Evolutionary conservation across 2,329 filamentous ascomycete species (phyloP).

Genomic region (Colletotrichum sp.): DNA sequence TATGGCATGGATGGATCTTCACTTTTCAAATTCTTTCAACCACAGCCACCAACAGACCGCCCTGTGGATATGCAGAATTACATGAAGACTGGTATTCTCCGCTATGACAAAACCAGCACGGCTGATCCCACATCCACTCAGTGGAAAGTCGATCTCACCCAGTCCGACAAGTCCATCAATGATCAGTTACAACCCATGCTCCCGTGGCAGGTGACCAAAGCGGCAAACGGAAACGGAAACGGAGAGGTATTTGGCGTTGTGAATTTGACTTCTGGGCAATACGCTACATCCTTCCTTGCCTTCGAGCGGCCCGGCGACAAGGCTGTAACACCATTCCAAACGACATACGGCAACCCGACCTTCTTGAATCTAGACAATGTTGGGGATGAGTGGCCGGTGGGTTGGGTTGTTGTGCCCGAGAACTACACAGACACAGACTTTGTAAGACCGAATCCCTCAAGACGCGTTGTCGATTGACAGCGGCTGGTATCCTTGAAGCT

Average conservation of each 20-base stretch:
- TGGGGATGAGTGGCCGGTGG: background rate
- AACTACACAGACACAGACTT: background rate
- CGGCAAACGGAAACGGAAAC: no score
- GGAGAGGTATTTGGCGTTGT: no score
- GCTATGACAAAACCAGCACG: background rate
- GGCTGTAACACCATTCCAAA: background rate
- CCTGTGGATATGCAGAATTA: no score
- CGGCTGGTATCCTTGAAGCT: no score
- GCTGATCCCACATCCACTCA: background rate
- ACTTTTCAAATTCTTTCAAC: no score
- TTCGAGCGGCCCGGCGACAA: no score
- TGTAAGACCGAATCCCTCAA: no score
- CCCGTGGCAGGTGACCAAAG: background rate
- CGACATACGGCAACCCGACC: background rate
- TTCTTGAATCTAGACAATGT: background rate
- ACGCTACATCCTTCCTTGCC: no score
- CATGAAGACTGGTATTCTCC: background rate
- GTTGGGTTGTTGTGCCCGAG: background rate
- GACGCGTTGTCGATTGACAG: no score
- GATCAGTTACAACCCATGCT: background rate
- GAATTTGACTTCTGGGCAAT: no score
- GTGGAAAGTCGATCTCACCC: background rate
- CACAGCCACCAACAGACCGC: no score
- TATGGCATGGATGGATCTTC: background rate
- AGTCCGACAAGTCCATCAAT: background rate